Evolutionary conservation across 73 alveolate genomes (phyloP).

Genomic region (Diophrys appendiculata): DNA sequence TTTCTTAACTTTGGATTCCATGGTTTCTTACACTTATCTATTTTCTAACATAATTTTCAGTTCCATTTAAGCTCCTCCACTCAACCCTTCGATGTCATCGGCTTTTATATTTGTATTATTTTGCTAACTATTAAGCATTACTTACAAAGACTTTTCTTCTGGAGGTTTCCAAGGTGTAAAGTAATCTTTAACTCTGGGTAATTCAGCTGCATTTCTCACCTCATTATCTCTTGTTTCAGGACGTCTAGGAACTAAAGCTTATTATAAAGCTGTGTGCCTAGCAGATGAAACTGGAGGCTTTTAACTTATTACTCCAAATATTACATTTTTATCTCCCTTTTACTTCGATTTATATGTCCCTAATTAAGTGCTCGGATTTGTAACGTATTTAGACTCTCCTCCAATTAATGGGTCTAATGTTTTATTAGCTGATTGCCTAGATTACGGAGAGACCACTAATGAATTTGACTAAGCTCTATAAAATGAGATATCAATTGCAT

Average conservation of each 20-base stretch:
- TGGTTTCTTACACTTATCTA: not conserved
- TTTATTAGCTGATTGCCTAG: too few relatives aligned
- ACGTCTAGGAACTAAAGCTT: not conserved
- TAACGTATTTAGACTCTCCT: not conserved
- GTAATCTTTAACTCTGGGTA: not conserved
- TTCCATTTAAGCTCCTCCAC: not conserved
- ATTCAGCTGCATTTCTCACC: not conserved
- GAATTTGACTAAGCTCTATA: not conserved
- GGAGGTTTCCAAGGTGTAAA: not conserved
- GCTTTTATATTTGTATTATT: not conserved
- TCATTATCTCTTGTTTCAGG: not conserved
- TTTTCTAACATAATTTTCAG: not conserved
- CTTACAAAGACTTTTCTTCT: not conserved
- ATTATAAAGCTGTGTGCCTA: not conserved
- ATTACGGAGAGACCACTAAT: too few relatives aligned
- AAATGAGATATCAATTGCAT: not conserved
- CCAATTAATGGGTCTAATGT: not conserved
- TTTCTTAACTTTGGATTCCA: too few relatives aligned
- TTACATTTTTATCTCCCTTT: too few relatives aligned
- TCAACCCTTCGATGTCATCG: not conserved
- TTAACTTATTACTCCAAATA: not conserved
- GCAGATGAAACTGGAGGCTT: not conserved
- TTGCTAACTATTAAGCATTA: not conserved
- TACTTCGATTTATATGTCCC: not conserved
- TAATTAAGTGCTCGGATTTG: not conserved